Conservation (phyloP, 345 rosid species). For the Rhodomyrtus tomentosa region DNA sequence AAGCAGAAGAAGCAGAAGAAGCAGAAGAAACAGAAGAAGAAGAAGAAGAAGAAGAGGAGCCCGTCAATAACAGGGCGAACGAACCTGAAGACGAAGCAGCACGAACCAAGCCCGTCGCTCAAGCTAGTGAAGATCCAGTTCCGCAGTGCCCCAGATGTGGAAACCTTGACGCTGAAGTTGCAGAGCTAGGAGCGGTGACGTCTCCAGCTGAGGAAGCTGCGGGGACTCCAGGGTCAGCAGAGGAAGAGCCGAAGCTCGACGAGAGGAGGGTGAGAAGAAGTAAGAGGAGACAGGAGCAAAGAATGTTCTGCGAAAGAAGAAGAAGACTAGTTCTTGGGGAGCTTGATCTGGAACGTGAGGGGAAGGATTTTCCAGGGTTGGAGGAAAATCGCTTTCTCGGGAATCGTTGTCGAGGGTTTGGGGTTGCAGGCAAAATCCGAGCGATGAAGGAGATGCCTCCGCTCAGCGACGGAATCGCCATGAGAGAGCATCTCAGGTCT, state of each 20-base stretch:
- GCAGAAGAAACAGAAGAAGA: neutral
- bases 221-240: neutral
- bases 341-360: constrained; percentile 11
- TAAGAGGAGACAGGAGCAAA: constrained; percentile 6
- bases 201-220: neutral
- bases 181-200: neutral
- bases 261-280: constrained; percentile 1
- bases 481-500: constrained; percentile 49
- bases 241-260: neutral
- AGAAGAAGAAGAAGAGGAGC: neutral
- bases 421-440: neutral
- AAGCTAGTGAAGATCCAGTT: neutral
- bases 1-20: neutral
- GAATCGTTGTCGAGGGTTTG: neutral
- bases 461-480: constrained; percentile 37
- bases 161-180: neutral
- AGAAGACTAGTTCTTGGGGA: constrained; percentile 21
- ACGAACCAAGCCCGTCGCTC: neutral
- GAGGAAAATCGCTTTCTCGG: neutral
- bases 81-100: neutral
- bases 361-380: neutral
- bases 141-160: neutral
- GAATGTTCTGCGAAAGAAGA: neutral
- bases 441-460: constrained; percentile 25
- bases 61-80: neutral